Conservation (phyloP, 2,329 filamentous ascomycete species). For the Dothistroma septosporum region DNA sequence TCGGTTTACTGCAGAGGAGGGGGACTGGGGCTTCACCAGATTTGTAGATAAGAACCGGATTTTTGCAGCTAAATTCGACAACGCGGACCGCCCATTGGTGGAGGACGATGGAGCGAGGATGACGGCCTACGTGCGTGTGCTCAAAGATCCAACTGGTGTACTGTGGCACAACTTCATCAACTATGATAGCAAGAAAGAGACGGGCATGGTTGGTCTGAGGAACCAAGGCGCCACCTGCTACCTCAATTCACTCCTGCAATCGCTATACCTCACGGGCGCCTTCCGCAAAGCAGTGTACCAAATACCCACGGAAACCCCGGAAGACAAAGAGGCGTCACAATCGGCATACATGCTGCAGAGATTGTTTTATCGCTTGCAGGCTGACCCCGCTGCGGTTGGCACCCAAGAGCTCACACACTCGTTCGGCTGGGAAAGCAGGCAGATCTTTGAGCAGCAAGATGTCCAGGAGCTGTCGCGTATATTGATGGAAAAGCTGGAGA, state of each 20-base stretch:
- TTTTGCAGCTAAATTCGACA: slow-evolving; percentile 74
- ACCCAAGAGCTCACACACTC: slow-evolving; percentile 93
- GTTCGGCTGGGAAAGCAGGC: slow-evolving; percentile 95
- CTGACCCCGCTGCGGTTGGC: slow-evolving; percentile 73
- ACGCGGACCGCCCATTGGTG: slow-evolving; percentile 63
- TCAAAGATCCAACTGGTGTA: slow-evolving; percentile 83
- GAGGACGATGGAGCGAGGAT: slow-evolving; percentile 75
- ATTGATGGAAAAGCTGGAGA: slow-evolving; percentile 94
- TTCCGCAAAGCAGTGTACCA: slow-evolving; percentile 98
- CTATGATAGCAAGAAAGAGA: slow-evolving; percentile 99
- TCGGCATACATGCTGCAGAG: slow-evolving; percentile 83
- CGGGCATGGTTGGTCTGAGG: slow-evolving; percentile 90
- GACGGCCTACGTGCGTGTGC: slow-evolving; percentile 75
- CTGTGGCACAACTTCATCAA: slow-evolving; percentile 88
- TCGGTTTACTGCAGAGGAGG: slow-evolving; percentile 92
- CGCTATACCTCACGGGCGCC: slow-evolving; percentile 61
- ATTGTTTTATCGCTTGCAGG: slow-evolving; percentile 92
- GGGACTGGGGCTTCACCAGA: slow-evolving; percentile 97
- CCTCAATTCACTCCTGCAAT: slow-evolving; percentile 48
- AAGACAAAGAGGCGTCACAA: slow-evolving; percentile 70
- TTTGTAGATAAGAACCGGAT: slow-evolving; percentile 85
- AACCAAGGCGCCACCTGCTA: slow-evolving; percentile 80
- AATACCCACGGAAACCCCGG: slow-evolving; percentile 85
- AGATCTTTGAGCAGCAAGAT: slow-evolving; percentile 98
- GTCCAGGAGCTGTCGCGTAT: slow-evolving; percentile 95